Evolutionary conservation across 345 rosid species (phyloP).

Genomic region (Turnera subulata): DNA sequence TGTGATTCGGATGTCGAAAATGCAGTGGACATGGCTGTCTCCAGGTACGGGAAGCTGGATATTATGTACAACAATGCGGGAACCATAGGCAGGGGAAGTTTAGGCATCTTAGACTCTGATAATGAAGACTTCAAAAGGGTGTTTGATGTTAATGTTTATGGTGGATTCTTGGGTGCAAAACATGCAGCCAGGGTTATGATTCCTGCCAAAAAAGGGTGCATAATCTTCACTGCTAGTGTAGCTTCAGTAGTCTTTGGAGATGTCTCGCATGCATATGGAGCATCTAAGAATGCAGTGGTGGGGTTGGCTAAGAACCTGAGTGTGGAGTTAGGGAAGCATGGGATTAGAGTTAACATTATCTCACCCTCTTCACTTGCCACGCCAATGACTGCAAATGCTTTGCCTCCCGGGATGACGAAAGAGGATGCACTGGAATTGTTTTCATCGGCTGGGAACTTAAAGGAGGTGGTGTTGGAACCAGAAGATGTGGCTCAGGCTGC

Average conservation of each 20-base stretch:
- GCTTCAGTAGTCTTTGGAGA: neutral
- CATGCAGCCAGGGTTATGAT: slow-evolving; percentile 34
- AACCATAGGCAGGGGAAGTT: neutral
- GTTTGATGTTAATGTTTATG: slow-evolving; percentile 17
- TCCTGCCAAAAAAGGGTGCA: slow-evolving; percentile 16
- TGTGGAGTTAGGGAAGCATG: slow-evolving; percentile 18
- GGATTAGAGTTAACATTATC: slow-evolving; percentile 23
- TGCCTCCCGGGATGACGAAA: too few species aligned
- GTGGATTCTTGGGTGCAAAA: slow-evolving; percentile 22
- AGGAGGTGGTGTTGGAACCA: too few species aligned
- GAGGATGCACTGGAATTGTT: too few species aligned
- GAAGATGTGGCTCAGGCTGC: too few species aligned
- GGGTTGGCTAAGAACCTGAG: slow-evolving; percentile 18
- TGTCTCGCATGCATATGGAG: slow-evolving; percentile 7
- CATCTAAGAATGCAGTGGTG: slow-evolving; percentile 15
- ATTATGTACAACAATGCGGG: slow-evolving; percentile 32
- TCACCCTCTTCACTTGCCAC: too few species aligned
- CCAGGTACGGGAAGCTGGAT: slow-evolving; percentile 32
- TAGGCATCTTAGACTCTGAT: neutral
- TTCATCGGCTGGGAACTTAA: too few species aligned
- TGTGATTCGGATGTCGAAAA: slow-evolving; percentile 20
- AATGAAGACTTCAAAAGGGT: slow-evolving; percentile 13
- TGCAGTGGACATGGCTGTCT: slow-evolving; percentile 19
- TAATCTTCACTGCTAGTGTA: slow-evolving; percentile 22
- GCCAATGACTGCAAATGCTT: too few species aligned